These are phyloP conservation scores for Malassezia obtusa DNA, from an alignment of 1,284 basidiomycete genomes.

Conservation along the genomic window DNA sequence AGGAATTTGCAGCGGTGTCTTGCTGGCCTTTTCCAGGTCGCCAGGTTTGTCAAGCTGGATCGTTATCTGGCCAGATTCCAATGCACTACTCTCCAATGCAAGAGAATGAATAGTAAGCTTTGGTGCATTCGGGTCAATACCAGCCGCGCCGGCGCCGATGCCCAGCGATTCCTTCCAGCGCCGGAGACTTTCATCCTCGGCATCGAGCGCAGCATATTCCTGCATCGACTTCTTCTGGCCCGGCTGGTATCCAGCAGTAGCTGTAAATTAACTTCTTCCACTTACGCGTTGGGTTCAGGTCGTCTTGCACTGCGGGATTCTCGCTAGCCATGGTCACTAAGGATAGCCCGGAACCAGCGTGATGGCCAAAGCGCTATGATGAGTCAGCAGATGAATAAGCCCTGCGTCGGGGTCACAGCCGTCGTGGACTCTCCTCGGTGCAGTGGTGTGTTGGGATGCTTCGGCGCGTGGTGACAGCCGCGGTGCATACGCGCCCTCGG, in stretches of 20 bases:
- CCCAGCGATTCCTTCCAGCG: slow-evolving; percentile 86
- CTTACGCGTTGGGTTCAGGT: slow-evolving; percentile 16
- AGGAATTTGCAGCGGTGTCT: slow-evolving; percentile 57
- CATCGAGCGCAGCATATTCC: slow-evolving; percentile 60
- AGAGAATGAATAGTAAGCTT: slow-evolving; percentile 47
- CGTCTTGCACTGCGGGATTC: slow-evolving; percentile 3
- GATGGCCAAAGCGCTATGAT: slow-evolving; percentile 9
- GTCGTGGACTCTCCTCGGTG: neutral
- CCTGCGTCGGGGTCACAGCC: neutral
- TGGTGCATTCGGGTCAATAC: slow-evolving; percentile 42
- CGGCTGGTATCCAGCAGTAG: slow-evolving; percentile 47
- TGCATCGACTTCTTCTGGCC: slow-evolving; percentile 52
- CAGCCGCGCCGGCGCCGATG: slow-evolving; percentile 50
- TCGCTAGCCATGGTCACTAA: slow-evolving; percentile 6
- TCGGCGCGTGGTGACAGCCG: neutral
- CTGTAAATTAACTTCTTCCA: slow-evolving; percentile 5
- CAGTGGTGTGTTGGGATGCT: neutral
- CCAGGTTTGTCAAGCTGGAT: slow-evolving; percentile 52
- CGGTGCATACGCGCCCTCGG: neutral
- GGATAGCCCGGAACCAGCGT: neutral
- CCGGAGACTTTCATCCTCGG: slow-evolving; percentile 65
- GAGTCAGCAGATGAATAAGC: neutral
- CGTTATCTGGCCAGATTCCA: slow-evolving; percentile 48
- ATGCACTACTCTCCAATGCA: slow-evolving; percentile 50
- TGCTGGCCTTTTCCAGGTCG: slow-evolving; percentile 51